Evolutionary conservation across 2,329 filamentous ascomycete species (phyloP).

Genomic region (Ilyonectria mors-panacis): DNA sequence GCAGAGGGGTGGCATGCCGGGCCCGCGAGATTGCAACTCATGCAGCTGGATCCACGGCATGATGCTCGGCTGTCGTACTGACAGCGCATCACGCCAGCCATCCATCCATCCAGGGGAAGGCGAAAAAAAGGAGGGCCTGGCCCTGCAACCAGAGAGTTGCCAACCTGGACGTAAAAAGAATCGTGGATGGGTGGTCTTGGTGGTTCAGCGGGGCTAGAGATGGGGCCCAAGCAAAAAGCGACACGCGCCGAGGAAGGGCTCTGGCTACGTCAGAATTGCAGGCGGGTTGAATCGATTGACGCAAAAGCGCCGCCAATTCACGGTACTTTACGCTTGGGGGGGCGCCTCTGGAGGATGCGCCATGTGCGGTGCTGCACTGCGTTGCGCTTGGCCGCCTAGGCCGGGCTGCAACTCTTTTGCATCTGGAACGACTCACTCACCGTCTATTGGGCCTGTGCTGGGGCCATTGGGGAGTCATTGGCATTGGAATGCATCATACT

Average conservation of each 20-base stretch:
- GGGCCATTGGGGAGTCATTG: conserved; percentile 19
- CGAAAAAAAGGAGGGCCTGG: conserved; percentile 10
- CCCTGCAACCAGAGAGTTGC: conserved; percentile 1
- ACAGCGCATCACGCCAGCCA: conserved; percentile 44
- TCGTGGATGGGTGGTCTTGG: conserved; percentile 5
- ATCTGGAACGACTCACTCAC: conserved; percentile 27
- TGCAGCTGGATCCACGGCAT: conserved; percentile 48
- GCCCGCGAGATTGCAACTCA: conserved; percentile 43
- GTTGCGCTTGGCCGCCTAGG: conserved; percentile 30
- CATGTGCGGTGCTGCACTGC: conserved; percentile 12
- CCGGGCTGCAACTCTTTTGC: conserved; percentile 20
- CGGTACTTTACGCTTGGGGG: conserved; percentile 17
- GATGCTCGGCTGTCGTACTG: conserved; percentile 40
- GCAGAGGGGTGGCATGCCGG: conserved; percentile 17
- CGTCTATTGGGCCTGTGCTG: conserved; percentile 27
- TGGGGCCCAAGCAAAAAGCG: conserved; percentile 28
- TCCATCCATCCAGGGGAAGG: conserved; percentile 24
- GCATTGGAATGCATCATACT: conserved; percentile 11
- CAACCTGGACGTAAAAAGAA: conserved; percentile 8
- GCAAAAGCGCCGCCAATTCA: conserved; percentile 23
- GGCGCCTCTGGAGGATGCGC: conserved; percentile 19
- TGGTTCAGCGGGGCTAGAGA: conserved; percentile 19
- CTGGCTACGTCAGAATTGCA: conserved; percentile 30
- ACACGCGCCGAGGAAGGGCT: conserved; percentile 22
- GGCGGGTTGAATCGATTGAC: conserved; percentile 15